These are phyloP conservation scores for Clitoria ternatea DNA, from an alignment of 306 rosid genomes.

Conservation along the genomic window DNA sequence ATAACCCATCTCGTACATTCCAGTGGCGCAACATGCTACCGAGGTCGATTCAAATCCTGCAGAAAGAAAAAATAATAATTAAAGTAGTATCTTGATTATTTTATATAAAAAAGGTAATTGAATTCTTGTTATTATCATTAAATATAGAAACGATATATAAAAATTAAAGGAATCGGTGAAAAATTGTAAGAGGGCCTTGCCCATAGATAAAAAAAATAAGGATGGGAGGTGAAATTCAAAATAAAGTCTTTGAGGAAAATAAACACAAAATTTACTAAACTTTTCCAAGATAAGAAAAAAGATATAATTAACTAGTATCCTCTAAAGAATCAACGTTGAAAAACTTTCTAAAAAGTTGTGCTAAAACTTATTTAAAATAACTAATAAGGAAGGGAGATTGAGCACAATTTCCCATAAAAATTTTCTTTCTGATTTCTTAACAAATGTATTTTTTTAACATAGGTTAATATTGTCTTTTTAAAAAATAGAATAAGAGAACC, in stretches of 20 bases:
- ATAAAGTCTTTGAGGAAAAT: not conserved
- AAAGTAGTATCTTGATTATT: not conserved
- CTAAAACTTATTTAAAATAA: no score
- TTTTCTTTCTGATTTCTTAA: no score
- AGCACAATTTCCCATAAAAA: no score
- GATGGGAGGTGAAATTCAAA: not conserved
- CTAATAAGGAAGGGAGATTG: no score
- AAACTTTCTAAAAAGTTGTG: no score
- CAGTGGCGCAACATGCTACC: conserved; percentile 83
- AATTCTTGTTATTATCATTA: not conserved
- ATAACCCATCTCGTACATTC: conserved; percentile 88
- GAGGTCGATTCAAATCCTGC: conserved; percentile 64
- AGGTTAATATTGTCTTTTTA: no score
- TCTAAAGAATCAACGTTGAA: no score
- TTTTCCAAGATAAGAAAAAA: no score
- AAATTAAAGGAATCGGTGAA: not conserved
- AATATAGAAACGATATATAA: not conserved
- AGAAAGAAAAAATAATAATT: not conserved
- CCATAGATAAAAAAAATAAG: not conserved
- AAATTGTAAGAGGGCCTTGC: not conserved
- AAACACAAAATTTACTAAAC: no score
- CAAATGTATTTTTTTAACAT: no score
- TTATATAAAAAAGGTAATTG: not conserved
- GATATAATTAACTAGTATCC: no score
- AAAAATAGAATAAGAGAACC: no score